phyloP scores from a whole-genome alignment of 2,329 filamentous ascomycete genomes.

The Aspergillus quadricinctus region DNA sequence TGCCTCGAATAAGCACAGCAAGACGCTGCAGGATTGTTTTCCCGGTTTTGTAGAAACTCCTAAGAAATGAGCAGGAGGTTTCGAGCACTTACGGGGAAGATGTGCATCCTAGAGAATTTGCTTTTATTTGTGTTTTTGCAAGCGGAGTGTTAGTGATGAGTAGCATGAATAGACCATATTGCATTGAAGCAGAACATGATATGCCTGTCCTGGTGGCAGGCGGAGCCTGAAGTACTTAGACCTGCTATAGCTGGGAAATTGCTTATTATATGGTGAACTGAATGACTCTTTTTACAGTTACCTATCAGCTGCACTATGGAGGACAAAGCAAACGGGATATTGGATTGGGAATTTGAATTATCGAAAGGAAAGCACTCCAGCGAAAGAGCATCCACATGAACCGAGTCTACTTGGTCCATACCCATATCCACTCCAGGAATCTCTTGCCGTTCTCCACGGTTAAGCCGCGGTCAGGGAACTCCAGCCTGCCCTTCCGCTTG shows the following conservation, averaged over 20 bases:
- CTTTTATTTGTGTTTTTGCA: neutral
- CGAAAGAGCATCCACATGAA: neutral
- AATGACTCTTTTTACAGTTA: too few relatives aligned
- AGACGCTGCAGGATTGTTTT: constrained; percentile 68
- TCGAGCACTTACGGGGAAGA: neutral
- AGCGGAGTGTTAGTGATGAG: neutral
- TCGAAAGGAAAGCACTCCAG: too few relatives aligned
- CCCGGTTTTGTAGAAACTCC: constrained; percentile 33
- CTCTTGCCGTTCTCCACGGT: neutral
- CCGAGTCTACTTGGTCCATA: neutral
- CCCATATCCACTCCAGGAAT: neutral
- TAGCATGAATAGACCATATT: neutral
- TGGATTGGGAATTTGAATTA: too few relatives aligned
- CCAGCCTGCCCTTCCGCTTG: neutral
- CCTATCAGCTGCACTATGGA: too few relatives aligned
- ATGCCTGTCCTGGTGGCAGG: too few relatives aligned
- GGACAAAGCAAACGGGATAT: too few relatives aligned
- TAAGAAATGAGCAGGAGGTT: constrained; percentile 5
- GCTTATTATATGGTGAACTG: too few relatives aligned
- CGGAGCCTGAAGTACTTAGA: too few relatives aligned
- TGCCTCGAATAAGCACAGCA: constrained; percentile 72
- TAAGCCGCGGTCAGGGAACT: neutral
- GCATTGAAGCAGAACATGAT: neutral
- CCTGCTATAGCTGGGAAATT: too few relatives aligned
- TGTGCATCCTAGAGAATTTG: neutral